These are phyloP conservation scores for Eucalyptus albens DNA, from an alignment of 345 rosid species.

Conservation along the genomic window DNA sequence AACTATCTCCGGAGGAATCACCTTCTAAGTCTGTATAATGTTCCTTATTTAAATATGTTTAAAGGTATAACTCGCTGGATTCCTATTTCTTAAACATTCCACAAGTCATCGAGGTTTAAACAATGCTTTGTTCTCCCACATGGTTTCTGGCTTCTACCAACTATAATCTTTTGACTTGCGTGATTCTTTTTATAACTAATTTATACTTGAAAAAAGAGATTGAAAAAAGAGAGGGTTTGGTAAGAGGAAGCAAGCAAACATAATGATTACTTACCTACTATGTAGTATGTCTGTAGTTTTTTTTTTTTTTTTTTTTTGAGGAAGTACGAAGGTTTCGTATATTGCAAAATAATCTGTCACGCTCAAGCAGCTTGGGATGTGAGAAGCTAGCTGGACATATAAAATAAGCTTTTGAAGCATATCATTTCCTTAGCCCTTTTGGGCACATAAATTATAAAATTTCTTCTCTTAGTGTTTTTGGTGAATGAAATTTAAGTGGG, in stretches of 20 bases:
- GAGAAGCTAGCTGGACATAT: background rate
- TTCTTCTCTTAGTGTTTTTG: background rate
- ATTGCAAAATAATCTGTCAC: background rate
- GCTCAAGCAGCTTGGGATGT: background rate
- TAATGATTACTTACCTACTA: background rate
- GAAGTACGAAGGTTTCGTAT: background rate
- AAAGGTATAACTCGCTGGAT: background rate
- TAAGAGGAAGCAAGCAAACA: background rate
- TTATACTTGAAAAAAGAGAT: background rate
- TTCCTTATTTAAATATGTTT: background rate
- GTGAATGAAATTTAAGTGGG: background rate
- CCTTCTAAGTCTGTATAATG: background rate
- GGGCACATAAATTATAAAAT: background rate
- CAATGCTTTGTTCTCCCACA: background rate
- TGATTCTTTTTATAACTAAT: background rate
- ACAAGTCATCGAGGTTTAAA: background rate
- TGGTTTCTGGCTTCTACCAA: background rate
- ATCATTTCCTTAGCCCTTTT: background rate
- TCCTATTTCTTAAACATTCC: background rate
- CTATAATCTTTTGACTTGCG: background rate
- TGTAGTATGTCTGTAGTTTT: background rate
- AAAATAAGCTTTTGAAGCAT: background rate
- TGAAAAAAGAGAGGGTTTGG: background rate
- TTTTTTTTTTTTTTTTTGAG: background rate
- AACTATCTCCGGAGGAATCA: background rate